Conservation (phyloP, 352 stramenopile species). For the Peronospora belbahrii region DNA sequence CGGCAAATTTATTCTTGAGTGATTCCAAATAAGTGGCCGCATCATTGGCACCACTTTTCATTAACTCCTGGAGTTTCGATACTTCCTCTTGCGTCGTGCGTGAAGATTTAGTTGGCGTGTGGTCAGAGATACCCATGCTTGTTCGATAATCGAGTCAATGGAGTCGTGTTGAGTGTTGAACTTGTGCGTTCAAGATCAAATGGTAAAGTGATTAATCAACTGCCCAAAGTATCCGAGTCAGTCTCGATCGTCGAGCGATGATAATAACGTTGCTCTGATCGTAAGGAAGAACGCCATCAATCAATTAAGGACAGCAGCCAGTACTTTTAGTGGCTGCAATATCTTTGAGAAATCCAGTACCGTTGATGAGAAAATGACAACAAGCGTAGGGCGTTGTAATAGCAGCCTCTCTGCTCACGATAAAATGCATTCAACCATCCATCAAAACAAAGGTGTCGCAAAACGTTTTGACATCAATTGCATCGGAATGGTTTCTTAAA, state of each 20-base stretch:
- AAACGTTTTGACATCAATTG: too few relatives aligned
- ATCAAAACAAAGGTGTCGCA: too few relatives aligned
- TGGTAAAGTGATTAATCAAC: conserved; percentile 6
- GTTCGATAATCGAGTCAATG: neutral
- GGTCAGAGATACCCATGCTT: conserved; percentile 24
- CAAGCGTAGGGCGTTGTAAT: too few relatives aligned
- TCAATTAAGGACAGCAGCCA: neutral
- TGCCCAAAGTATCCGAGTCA: too few relatives aligned
- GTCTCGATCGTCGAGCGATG: neutral
- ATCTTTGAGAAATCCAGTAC: conserved; percentile 12
- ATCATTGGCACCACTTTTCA: conserved; percentile 24
- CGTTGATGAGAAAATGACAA: conserved; percentile 1
- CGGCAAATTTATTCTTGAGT: conserved; percentile 31
- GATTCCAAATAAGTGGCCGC: conserved; percentile 28
- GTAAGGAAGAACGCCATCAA: neutral
- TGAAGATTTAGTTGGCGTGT: conserved; percentile 9
- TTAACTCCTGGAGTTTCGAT: conserved; percentile 30
- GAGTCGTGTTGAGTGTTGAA: neutral
- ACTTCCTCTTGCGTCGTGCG: conserved; percentile 25
- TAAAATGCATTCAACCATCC: too few relatives aligned
- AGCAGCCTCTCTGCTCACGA: too few relatives aligned
- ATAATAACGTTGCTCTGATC: neutral
- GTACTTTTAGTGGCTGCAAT: conserved; percentile 6
- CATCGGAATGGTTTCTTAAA: too few relatives aligned
- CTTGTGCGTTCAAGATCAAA: conserved; percentile 9